Base-by-base conservation (phyloP, 2,329 filamentous ascomycete genomes). In the Alternaria hordeiaustralica region DNA sequence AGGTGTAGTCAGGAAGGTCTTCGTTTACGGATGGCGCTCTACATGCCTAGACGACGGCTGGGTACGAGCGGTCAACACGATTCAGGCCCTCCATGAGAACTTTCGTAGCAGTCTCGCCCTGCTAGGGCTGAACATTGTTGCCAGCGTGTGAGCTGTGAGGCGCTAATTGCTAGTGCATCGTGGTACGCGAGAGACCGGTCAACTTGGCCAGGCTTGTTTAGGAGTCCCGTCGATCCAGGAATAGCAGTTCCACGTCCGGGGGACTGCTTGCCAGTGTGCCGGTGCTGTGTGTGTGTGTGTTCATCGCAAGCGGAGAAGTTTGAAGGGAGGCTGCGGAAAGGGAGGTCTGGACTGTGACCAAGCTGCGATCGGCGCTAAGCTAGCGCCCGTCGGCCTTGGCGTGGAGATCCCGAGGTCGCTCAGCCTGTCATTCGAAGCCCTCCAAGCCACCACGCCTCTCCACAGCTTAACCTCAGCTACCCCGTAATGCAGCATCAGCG, bases 181-280 rank as follows among this genome's bases (percentile, higher is more conserved):
- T 63, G 59, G 55, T 56, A 67, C 45, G 62, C 62, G 65, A 56
- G 56, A 47, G 51, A 54, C 41, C 53, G 54, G 61, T 59, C 58
- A 64, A 57, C 30, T 58, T 49, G 23, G 25, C 18, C 36, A 28
- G 43, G 36, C n/a, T 45, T 47, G 11, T 41, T 56, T 43, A 25
- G 54, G 55, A 25, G 13, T 25, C 58, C 60, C n/a, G 18, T 30
- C 20, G 25, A 23, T 45, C 33, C 54, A 61, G 50, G 54, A 66
- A 61, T 64, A 64, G 64, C 44, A 28, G 26, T 41, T 26, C 12
- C 20, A n/a, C 25, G 28, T 18, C 23, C 30, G 26, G 25, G 26
- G 21, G 10, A n/a, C 18, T 53, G 41, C 45, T 41, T n/a, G 33
- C 26, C 46, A 33, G 43, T 41, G 28, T 44, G 26, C 23, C 9